These are phyloP conservation scores for Arthroderma sp. DNA, from an alignment of 2,329 filamentous ascomycete genomes.

Conservation along the genomic window DNA sequence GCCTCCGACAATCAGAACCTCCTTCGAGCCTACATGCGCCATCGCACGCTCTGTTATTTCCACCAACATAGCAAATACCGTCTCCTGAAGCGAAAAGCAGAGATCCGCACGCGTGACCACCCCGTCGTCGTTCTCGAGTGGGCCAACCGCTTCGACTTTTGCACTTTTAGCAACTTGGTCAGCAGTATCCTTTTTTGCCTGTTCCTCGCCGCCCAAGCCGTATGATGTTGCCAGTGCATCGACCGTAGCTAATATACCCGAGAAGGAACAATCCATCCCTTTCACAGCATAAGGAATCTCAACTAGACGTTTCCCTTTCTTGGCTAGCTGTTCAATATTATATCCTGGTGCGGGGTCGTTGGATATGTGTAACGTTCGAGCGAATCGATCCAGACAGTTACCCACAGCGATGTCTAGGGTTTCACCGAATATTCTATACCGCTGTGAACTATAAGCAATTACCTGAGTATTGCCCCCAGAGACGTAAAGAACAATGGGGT, in stretches of 20 bases:
- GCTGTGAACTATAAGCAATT: constrained; percentile 85
- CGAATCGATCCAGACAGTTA: constrained; percentile 93
- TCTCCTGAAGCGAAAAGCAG: constrained; percentile 92
- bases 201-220: constrained; percentile 26
- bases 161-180: constrained; percentile 2
- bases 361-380: constrained; percentile 75
- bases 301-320: constrained; percentile 57
- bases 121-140: background rate
- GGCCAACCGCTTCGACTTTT: constrained; percentile 15
- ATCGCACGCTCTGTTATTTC: constrained; percentile 98
- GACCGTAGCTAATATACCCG: constrained; percentile 73
- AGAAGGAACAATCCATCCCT: constrained; percentile 97
- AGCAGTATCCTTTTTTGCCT: constrained; percentile 41
- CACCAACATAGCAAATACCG: constrained; percentile 90
- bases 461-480: constrained; percentile 95
- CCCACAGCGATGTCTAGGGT: constrained; percentile 95
- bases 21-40: constrained; percentile 83
- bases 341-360: constrained; percentile 96
- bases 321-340: constrained; percentile 92
- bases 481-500: constrained; percentile 93
- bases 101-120: constrained; percentile 64
- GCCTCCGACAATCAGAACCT: constrained; percentile 93
- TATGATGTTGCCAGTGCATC: constrained; percentile 60
- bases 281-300: constrained; percentile 94
- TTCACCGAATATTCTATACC: constrained; percentile 96